Base-by-base conservation (phyloP, 208 protist species). In the Blechomonas ayalai region DNA sequence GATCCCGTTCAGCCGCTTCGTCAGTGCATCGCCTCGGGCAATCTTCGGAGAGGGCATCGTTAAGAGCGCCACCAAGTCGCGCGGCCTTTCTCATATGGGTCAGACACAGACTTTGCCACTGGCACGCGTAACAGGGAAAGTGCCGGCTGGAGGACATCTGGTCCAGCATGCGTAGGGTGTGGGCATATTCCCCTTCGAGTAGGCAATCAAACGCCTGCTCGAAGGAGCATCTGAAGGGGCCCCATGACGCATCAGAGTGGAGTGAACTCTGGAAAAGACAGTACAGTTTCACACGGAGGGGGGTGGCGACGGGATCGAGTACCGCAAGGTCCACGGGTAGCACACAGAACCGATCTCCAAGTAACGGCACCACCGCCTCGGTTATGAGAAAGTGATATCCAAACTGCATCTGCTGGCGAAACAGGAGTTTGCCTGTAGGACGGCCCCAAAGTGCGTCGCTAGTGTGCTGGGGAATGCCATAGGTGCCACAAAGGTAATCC, bases 381-480 rank as follows among this genome's bases (percentile, higher is more conserved):
- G 52, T 56, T 19, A 80, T 37, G 13, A 66, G 32, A 27, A 82
- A 52, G 15, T 46, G 59, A 26, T 71, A 44, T 22, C 60, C 57
- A 16, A 36, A 41, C 10, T 28, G 28, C 20, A 39, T 37, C 38
- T 73, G 67, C 38, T 65, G 45, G 8, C 57, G 28, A 31, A 58
- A 42, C 4, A 67, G 28, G 1, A 76, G 52, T 25, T 56, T 55
- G 3, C 40, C 40, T 5, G 47, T 56, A 1, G 46, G 45, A 5
- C 57, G 38, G 5, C 53, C 60, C 55, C 49, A 73, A 36, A 76
- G 16, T 2, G 73, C 67, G 28, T 67, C 37, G 37, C 55, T 64
- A 9, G 62, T 56, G 31, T 49, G 57, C 35, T 70, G 52, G 13
- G 59, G 59, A 15, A 65, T 41, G 3, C 73, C 59, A 34, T 59